Base-by-base conservation (phyloP, 106 monocot genomes). In the Acorus calamus region DNA sequence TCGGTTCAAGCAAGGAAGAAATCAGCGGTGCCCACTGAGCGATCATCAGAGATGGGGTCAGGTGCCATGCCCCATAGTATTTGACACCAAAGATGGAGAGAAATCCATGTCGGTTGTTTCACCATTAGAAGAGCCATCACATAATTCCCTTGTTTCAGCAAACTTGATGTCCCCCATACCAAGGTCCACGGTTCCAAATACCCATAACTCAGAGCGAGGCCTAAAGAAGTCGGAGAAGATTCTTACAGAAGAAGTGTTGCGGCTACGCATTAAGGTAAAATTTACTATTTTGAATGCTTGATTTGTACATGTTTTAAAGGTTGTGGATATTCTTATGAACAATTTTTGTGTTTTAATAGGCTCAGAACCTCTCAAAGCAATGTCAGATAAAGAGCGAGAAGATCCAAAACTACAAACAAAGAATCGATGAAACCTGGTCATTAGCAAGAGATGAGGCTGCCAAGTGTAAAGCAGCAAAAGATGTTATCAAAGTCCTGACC, bases 381-480 rank as follows among this genome's bases (percentile, higher is more conserved):
- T 93, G 85, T 54, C 67, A 74, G 49, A 59, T 56, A 63, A 93
- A 73, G 72, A 73, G 69, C 66, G 65, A 55, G 68, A 83, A 80
- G 63, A 64, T 93, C 41, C 76, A 78, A 41, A 64, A 78, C 3
- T 85, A 78, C 62, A 93, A 85, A 66, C 67, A 66, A 50, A 77
- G 74, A 83, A 74, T 88, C 55, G 76, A 93, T 49, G 92, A 93
- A 44, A 85, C 80, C 12, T 89, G 82, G 82, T 69, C 76, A 43
- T 9, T 85, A 53, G 82, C 88, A 64, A 88, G 74, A 44, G 73
- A 85, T 72, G 92, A 93, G 77, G 80, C 92, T 74, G 79, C 79
- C 49, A 93, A 85, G 12, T 93, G 80, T 77, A 93, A 88, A 74
- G 88, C 85, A 53, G 82, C 88, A 56, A 88, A 83, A 74, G 80